Evolutionary conservation across 108 stramenopile species (phyloP), one percentile per base, ranked within the genome.

Genomic region (Parmales sp.): DNA sequence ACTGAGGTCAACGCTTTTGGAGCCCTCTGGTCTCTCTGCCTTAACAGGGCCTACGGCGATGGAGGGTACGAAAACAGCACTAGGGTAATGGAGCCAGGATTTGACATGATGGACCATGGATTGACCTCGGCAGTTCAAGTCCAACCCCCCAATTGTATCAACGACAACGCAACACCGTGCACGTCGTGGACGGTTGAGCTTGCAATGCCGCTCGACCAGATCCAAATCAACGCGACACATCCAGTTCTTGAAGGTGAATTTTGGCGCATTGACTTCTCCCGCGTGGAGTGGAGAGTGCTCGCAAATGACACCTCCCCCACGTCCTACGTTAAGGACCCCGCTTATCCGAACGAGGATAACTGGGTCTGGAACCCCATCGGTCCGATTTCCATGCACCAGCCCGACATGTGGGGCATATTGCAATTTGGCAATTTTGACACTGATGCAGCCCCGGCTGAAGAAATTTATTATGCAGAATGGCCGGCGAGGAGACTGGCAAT

Each of bases 351-450:
- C 18, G 18, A 50, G 49, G 18, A 50, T 50, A 60, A 60, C 25
- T 60, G 54, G 26, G n/a, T 29, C 26, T 60, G n/a, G 26, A 3
- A 1, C 36, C 54, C 13, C 31, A 60, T 60, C 4, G 54, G 54
- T 20, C 31, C 36, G 1, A 34, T 60, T 1, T 28, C 26, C 3
- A 60, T 60, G 54, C 54, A 60, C 54, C 13, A 60, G 1, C 54
- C 54, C 26, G 54, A 60, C 28, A 60, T 34, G 16, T 60, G 54
- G 54, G 54, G 54, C 13, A 60, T 60, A 28, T 1, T 60, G n/a
- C 54, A 60, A 29, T 60, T 60, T 34, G 54, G 11, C 8, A 8
- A 43, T 43, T 16, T 16, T 11, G 11, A 43, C 8, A 43, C 11
- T 43, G 41, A 43, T 8, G 41, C 41, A 11, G 16, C 41, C 16